phyloP scores from a whole-genome alignment of 345 rosid species.

The Pseudoturritis turrita region DNA sequence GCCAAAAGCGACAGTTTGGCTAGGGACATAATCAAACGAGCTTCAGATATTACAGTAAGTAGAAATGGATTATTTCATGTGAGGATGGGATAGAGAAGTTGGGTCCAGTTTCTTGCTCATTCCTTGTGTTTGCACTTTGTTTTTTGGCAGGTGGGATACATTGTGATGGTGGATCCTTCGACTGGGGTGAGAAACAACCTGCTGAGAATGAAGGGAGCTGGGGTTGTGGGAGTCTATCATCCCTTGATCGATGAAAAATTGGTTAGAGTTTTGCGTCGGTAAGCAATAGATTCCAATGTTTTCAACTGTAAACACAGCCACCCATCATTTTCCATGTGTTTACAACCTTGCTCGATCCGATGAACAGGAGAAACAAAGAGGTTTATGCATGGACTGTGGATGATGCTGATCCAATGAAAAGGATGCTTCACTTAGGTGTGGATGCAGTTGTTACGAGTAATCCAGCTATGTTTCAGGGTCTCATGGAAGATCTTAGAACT shows the following conservation, averaged over 20 bases:
- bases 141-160: slow-evolving; percentile 78
- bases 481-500: slow-evolving; percentile 66
- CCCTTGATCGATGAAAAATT: slow-evolving; percentile 60
- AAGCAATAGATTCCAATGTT: slow-evolving; percentile 12
- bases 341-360: not conserved
- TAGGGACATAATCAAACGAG: slow-evolving; percentile 61
- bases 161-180: slow-evolving; percentile 70
- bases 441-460: slow-evolving; percentile 83
- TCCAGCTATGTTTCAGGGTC: slow-evolving; percentile 53
- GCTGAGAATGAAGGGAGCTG: slow-evolving; percentile 75
- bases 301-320: not conserved
- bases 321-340: not conserved
- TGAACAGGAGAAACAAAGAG: slow-evolving; percentile 63
- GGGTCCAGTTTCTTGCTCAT: not conserved
- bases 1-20: slow-evolving; percentile 82
- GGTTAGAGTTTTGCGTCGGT: slow-evolving; percentile 59
- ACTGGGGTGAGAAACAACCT: slow-evolving; percentile 55
- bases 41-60: slow-evolving; percentile 53
- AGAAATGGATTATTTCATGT: not conserved
- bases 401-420: slow-evolving; percentile 64
- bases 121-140: not conserved
- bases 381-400: slow-evolving; percentile 92
- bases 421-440: slow-evolving; percentile 52
- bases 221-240: slow-evolving; percentile 77
- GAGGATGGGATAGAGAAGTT: not conserved